Percentiles rank a stretch among this genome's conserved stretches.
Conservation (phyloP, 768 basidiomycete genomes). For the Stropharia rugosoannulata region DNA sequence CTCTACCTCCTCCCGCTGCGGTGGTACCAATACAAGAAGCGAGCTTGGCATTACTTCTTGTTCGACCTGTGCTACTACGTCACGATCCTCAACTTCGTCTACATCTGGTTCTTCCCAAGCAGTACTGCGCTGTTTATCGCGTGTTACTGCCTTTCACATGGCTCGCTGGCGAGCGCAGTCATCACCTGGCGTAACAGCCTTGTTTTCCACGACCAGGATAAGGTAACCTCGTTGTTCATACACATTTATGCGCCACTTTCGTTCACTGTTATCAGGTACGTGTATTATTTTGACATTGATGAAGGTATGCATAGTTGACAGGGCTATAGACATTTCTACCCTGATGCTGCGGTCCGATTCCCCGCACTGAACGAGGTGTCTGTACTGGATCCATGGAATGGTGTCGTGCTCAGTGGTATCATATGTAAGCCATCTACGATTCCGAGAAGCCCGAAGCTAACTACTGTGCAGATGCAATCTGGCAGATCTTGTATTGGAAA, state of each 20-base stretch:
- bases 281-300: constrained; percentile 9
- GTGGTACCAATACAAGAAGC: constrained; percentile 86
- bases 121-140: constrained; percentile 82
- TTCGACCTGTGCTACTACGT: constrained; percentile 94
- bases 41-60: constrained; percentile 92
- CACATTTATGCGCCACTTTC: constrained; percentile 93
- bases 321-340: constrained; percentile 78
- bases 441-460: constrained; percentile 9
- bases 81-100: constrained; percentile 88
- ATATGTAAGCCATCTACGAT: constrained; percentile 64
- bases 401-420: constrained; percentile 75
- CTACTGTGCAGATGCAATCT: constrained; percentile 67
- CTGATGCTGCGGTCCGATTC: constrained; percentile 75
- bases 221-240: constrained; percentile 92
- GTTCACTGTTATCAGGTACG: constrained; percentile 87
- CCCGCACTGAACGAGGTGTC: constrained; percentile 78
- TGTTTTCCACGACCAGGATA: constrained; percentile 96
- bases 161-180: constrained; percentile 88
- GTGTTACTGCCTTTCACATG: constrained; percentile 91
- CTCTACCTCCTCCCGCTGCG: constrained; percentile 82
- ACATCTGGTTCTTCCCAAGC: constrained; percentile 85
- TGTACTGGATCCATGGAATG: constrained; percentile 65
- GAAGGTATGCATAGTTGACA: background rate
- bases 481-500: constrained; percentile 97
- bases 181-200: constrained; percentile 99